A percentile compares a stretch with the other conserved stretches of the same genome.
These are phyloP conservation scores for Sarocladiaceae sp. DNA, from an alignment of 2,329 filamentous ascomycete species.

Conservation along the genomic window DNA sequence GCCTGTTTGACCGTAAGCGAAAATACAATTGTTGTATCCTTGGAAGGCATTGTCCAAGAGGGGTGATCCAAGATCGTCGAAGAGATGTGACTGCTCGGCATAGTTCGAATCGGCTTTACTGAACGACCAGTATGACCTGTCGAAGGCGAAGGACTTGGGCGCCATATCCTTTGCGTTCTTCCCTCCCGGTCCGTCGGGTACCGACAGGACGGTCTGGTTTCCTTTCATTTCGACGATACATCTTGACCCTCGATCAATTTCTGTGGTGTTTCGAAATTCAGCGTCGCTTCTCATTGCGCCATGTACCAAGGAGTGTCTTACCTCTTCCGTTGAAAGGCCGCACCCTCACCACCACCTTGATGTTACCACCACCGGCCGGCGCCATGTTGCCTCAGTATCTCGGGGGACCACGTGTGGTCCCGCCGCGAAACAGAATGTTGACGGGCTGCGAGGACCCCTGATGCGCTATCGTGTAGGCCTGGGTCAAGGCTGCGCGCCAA, in stretches of 20 bases:
- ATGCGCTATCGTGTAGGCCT: neutral
- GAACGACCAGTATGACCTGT: conserved; percentile 98
- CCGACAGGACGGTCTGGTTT: conserved; percentile 78
- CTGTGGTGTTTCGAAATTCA: conserved; percentile 36
- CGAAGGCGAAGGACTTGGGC: conserved; percentile 87
- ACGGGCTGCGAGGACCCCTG: neutral
- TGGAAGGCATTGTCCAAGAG: conserved; percentile 96
- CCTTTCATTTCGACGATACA: conserved; percentile 97
- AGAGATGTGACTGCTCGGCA: conserved; percentile 84
- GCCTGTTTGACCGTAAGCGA: conserved; percentile 96
- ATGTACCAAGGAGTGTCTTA: conserved; percentile 29
- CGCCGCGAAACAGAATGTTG: conserved; percentile 11
- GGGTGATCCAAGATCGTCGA: conserved; percentile 80
- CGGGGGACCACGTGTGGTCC: conserved; percentile 31
- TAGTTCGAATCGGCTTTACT: conserved; percentile 74
- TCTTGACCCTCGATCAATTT: conserved; percentile 86
- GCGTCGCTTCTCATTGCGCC: neutral
- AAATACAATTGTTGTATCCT: conserved; percentile 99
- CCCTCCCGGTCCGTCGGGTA: conserved; percentile 53
- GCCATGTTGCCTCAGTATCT: conserved; percentile 25
- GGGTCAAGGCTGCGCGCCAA: conserved; percentile 2
- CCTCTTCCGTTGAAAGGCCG: conserved; percentile 95
- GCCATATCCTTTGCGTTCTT: conserved; percentile 67
- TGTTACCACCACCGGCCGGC: conserved; percentile 78
- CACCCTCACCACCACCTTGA: conserved; percentile 98